Evolutionary conservation across 805 yeast genomes (phyloP), one percentile per base, ranked within the genome.

Genomic region (Pichia kluyveri): DNA sequence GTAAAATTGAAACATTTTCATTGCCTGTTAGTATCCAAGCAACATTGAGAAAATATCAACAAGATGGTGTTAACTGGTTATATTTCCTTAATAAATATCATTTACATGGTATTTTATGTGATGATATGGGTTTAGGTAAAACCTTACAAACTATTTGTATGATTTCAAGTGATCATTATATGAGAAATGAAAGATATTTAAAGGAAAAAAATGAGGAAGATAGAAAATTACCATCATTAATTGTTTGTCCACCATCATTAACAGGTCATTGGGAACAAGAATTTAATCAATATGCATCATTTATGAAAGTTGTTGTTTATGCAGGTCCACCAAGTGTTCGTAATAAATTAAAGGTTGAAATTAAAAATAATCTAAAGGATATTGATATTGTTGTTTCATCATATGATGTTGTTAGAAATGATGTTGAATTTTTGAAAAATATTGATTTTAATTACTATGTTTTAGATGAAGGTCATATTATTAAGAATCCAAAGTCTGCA

Each of bases 241-340:
- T 93, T 43, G 77, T 93, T 17, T 93, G 99, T 69, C 99, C 99
- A 0, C 97, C 99, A 0, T 88, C 98, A 0, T 76, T 93, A 56
- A 90, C 97, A 2, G 99, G 99, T 23, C 99, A 93, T 66, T 93
- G 99, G 99, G 96, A 88, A 62, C 96, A 88, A 62, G 99, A 93
- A 66, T 72, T 93, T 55, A 77, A 79, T 51, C 89, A 86, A 53
- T 93, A 89, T 63, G 86, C 97, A 0, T 96, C 98, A 41, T 84
- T 85, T 54, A 70, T 93, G 68, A 80, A 77, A 41, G 85, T 87
- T 6, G 62, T 86, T 28, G 93, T 88, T 3, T 91, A 91, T 65
- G 96, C 95, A 19, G 99, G 99, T n/a, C 82, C 88, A 6, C 98
- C 99, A 3, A 68, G 83, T 5, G 68, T 75, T 2, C 75, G 99